These are phyloP conservation scores for Chamaenerion angustifolium DNA, from an alignment of 345 rosid species.

Conservation along the genomic window DNA sequence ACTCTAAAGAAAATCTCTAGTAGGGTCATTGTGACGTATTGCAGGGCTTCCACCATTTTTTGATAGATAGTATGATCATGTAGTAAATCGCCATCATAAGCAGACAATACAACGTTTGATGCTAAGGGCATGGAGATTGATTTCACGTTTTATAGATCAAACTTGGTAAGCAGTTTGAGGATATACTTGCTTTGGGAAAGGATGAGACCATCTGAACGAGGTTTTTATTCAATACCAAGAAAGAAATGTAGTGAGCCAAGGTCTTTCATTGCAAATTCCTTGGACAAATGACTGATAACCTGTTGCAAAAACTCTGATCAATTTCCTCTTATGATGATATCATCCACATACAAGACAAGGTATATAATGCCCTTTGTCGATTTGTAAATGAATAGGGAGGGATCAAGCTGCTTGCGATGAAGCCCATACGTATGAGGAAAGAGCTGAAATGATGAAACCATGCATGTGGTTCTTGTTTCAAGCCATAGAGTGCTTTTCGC, in stretches of 20 bases:
- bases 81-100: not conserved
- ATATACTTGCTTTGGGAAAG: not conserved
- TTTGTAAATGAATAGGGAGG: not conserved
- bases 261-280: not conserved
- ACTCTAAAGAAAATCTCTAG: not conserved
- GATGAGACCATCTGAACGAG: fast-evolving
- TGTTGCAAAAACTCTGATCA: not conserved
- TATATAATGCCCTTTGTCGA: not conserved
- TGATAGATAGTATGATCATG: not conserved
- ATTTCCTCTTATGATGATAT: not conserved
- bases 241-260: not conserved
- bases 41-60: not conserved
- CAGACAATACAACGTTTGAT: not conserved
- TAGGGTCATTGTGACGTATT: not conserved
- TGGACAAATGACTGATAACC: no score
- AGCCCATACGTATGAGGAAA: not conserved
- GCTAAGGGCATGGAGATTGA: not conserved
- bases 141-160: no score
- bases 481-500: not conserved
- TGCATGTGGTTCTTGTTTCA: not conserved
- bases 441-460: not conserved
- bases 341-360: not conserved
- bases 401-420: not conserved
- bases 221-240: not conserved
- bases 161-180: not conserved